Evolutionary conservation across 495 filamentous ascomycete genomes (phyloP).

Genomic region (Aspergillus ostianus): DNA sequence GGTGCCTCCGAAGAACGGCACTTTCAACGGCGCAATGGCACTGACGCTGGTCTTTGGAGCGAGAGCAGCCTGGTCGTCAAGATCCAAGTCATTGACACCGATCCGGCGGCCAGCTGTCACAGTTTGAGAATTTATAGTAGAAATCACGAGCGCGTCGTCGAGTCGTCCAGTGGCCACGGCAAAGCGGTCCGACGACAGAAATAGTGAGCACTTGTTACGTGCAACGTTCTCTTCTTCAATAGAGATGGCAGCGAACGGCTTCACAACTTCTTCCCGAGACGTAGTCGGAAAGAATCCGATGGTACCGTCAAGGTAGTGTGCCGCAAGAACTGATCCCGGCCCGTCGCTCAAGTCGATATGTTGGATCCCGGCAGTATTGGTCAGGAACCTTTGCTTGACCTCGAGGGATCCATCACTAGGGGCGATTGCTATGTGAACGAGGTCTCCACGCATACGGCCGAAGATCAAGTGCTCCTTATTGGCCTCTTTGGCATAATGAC

Average conservation of each 20-base stretch:
- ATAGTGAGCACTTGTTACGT: constrained; percentile 49
- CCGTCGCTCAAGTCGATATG: constrained; percentile 33
- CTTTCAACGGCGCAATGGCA: constrained; percentile 50
- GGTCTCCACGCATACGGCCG: constrained; percentile 39
- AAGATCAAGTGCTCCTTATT: constrained; percentile 41
- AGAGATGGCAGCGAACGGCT: constrained; percentile 38
- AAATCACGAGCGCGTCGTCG: constrained; percentile 48
- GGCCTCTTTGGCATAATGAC: constrained; percentile 28
- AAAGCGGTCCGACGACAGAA: constrained; percentile 48
- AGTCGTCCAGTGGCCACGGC: constrained; percentile 50
- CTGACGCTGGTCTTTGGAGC: constrained; percentile 39
- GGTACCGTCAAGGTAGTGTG: constrained; percentile 41
- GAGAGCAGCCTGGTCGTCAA: constrained; percentile 23
- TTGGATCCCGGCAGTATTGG: constrained; percentile 29
- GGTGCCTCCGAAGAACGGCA: constrained; percentile 24
- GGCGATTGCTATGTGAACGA: constrained; percentile 36
- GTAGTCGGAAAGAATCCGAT: constrained; percentile 48
- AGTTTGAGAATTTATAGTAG: constrained; percentile 42
- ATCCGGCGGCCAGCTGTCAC: constrained; percentile 37
- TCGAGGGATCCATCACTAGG: constrained; percentile 25
- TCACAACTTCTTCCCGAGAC: constrained; percentile 26
- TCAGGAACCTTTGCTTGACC: constrained; percentile 33
- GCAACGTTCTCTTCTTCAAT: constrained; percentile 21
- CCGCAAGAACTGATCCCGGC: constrained; percentile 41
- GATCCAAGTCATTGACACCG: constrained; percentile 25